These are phyloP conservation scores for Candida peoriensis DNA, from an alignment of 805 yeast genomes.

Conservation along the genomic window DNA sequence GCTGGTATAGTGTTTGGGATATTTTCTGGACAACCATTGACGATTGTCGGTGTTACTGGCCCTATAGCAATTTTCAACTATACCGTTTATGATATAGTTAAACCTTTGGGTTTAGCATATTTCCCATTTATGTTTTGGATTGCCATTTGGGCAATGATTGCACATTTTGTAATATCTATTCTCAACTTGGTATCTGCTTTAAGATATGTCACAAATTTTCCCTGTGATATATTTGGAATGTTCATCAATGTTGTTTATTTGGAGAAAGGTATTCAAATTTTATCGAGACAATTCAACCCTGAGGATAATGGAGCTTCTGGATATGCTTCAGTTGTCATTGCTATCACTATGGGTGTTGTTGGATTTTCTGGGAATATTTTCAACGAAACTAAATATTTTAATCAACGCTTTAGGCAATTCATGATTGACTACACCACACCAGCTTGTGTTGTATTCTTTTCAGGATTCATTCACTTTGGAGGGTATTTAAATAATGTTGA, in stretches of 20 bases:
- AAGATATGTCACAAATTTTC: conserved; percentile 69
- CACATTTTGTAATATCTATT: conserved; percentile 71
- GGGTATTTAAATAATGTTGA: conserved; percentile 56
- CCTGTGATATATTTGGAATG: conserved; percentile 91
- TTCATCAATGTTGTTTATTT: conserved; percentile 85
- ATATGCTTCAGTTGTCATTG: conserved; percentile 69
- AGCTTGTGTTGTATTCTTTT: conserved; percentile 76
- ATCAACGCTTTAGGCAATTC: conserved; percentile 55
- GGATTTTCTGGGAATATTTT: conserved; percentile 62
- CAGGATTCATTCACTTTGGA: conserved; percentile 91
- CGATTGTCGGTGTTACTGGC: conserved; percentile 96
- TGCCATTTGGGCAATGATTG: conserved; percentile 82
- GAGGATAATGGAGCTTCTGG: conserved; percentile 42
- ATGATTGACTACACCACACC: conserved; percentile 88
- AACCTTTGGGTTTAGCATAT: conserved; percentile 38
- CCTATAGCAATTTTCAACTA: conserved; percentile 91
- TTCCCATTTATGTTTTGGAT: conserved; percentile 97
- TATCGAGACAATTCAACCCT: conserved; percentile 59
- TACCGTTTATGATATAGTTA: conserved; percentile 73
- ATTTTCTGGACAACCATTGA: conserved; percentile 84
- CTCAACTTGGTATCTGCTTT: conserved; percentile 63
- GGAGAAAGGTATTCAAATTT: conserved; percentile 84
- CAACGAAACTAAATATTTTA: conserved; percentile 54
- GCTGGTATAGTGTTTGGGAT: conserved; percentile 88
- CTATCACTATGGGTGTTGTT: conserved; percentile 68